Percentiles rank a stretch among this genome's conserved stretches.
Evolutionary conservation across 2,329 filamentous ascomycete species (phyloP).

Genomic region (Fusarium piperis): DNA sequence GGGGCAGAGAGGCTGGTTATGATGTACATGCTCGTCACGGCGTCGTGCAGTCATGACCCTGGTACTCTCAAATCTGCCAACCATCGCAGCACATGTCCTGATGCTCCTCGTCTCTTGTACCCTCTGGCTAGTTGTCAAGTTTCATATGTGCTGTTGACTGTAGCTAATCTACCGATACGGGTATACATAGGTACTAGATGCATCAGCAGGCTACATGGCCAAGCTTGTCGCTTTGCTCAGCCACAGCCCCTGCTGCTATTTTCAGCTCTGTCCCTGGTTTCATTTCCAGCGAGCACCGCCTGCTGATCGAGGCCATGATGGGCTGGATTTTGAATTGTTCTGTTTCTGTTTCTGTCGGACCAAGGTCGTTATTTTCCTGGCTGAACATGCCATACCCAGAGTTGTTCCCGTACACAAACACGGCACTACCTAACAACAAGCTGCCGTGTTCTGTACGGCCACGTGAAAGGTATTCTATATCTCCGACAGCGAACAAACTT

Average conservation of each 20-base stretch:
- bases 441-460: background rate
- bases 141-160: background rate
- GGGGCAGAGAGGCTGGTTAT: background rate
- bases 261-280: conserved; percentile 10
- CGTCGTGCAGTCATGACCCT: background rate
- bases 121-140: background rate
- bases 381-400: background rate
- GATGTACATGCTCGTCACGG: background rate
- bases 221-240: conserved; percentile 26
- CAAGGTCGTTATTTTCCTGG: background rate
- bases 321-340: background rate
- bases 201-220: background rate
- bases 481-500: background rate
- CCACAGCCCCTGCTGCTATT: conserved; percentile 40
- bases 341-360: background rate
- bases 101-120: background rate
- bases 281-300: background rate
- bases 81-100: background rate
- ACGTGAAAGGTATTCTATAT: background rate
- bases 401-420: background rate
- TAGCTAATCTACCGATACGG: background rate
- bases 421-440: background rate
- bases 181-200: background rate
- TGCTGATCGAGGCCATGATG: background rate
- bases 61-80: background rate